Base-by-base conservation (phyloP, 2,329 filamentous ascomycete species). In the Spiromastix sp. region DNA sequence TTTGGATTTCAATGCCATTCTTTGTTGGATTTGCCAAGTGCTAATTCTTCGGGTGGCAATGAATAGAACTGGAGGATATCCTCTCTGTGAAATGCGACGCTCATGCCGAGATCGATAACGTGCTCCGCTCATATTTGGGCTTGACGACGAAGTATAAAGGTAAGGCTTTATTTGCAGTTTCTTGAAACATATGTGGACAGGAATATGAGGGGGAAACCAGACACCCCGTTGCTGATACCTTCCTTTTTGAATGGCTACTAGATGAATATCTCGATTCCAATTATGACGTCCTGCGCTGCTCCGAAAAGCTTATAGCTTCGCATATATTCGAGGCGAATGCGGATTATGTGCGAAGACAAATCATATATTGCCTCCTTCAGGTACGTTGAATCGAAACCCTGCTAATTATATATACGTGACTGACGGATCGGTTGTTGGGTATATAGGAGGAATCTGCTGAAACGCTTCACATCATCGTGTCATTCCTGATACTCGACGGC, bases 301-400 rank as follows among this genome's bases (percentile, higher is more conserved):
- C 82, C 40, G 81, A 84, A 57, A 77, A 77, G 56, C 72, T 98
- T 24, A 68, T 93, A 39, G 70, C 79, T 34, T 86, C 86, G 55
- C 64, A 66, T 12, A 67, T 96, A 29, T 98, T 93, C 58, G 61
- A 64, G 17, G 61, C 70, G 10, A 80, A 95, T 57, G 73, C 76
- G 46, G 80, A 85, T 38, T 96, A 98, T 61, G 83, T 96, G 43
- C 83, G 89, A 43, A 82, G 77, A 29, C 91, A 96, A 64, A 85
- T 98, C 51, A 77, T 96, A 45, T 86, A 93, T 60, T 87, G 85
- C 56, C 68, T 98, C 34, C 64, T 95, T 35, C 73, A 79, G 64
- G 73, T 77, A 59, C 30, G 43, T 3, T 24, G 16, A 13, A 13
- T 27, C 10, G 10, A 15, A 3, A 25, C 13, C 19, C 31, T 33